These are phyloP conservation scores for Colletotrichum spaethianum DNA, from an alignment of 2,329 filamentous ascomycete genomes.

Conservation along the genomic window DNA sequence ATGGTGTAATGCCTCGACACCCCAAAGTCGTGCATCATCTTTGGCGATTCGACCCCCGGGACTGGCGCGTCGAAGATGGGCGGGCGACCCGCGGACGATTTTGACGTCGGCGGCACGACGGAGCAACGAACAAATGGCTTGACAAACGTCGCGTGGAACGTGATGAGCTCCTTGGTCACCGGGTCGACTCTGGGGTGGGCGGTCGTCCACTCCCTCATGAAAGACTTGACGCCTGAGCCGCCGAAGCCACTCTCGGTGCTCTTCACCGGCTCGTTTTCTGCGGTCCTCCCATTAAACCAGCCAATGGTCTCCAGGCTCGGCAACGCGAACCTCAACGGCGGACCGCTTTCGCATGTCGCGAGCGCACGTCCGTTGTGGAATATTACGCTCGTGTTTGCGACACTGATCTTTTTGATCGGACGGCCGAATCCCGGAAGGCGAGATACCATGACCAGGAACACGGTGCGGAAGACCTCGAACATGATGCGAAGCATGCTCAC, in stretches of 20 bases:
- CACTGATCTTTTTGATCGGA: conserved; percentile 76
- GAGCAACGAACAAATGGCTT: conserved; percentile 79
- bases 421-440: conserved; percentile 68
- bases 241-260: conserved; percentile 61
- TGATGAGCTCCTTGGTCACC: conserved; percentile 73
- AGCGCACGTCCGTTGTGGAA: conserved; percentile 79
- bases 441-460: conserved; percentile 71
- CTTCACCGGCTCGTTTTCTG: conserved; percentile 63
- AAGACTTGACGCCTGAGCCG: conserved; percentile 68
- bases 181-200: conserved; percentile 79
- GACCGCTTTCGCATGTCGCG: conserved; percentile 80
- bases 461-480: conserved; percentile 67
- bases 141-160: conserved; percentile 77
- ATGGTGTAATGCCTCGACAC: conserved; percentile 74
- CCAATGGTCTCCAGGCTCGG: conserved; percentile 77
- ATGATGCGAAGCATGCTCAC: conserved; percentile 65
- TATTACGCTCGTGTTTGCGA: conserved; percentile 76
- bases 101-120: conserved; percentile 47
- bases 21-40: conserved; percentile 85
- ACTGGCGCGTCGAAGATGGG: conserved; percentile 67
- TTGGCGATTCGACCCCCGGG: conserved; percentile 73
- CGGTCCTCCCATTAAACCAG: conserved; percentile 75
- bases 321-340: conserved; percentile 75
- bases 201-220: conserved; percentile 80
- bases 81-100: conserved; percentile 36